These are phyloP conservation scores for Diaporthe aspalathi DNA, from an alignment of 2,329 filamentous ascomycete genomes.

Conservation along the genomic window DNA sequence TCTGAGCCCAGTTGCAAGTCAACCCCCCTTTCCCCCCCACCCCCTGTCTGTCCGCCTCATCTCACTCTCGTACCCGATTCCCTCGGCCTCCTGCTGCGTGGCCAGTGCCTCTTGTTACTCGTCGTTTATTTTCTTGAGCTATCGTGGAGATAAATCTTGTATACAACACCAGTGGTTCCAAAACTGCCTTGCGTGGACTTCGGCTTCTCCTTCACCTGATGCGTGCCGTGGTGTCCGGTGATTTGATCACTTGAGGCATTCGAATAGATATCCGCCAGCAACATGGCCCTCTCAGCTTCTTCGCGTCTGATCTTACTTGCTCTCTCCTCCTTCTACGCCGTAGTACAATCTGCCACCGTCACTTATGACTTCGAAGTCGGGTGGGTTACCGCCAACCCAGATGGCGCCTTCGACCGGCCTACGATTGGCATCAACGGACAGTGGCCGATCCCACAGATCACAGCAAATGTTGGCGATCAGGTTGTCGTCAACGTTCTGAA, in stretches of 20 bases:
- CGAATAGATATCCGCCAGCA: background rate
- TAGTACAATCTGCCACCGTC: slow-evolving; percentile 27
- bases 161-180: background rate
- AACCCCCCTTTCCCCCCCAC: background rate
- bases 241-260: background rate
- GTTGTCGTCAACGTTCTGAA: slow-evolving; percentile 30
- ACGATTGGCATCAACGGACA: slow-evolving; percentile 31
- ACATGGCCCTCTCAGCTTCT: slow-evolving; percentile 7
- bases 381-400: slow-evolving; percentile 31
- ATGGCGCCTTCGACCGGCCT: slow-evolving; percentile 13
- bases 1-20: background rate
- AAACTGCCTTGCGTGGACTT: background rate
- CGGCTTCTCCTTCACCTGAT: background rate
- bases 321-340: slow-evolving; percentile 4
- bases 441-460: slow-evolving; percentile 30
- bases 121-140: background rate
- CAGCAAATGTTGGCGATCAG: slow-evolving; percentile 31
- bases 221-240: background rate
- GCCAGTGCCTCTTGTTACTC: background rate
- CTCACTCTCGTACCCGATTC: background rate
- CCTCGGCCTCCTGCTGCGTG: background rate
- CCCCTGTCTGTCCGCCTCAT: background rate
- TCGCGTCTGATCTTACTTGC: slow-evolving; percentile 6
- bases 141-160: background rate
- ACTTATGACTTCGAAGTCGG: slow-evolving; percentile 37